Evolutionary conservation across 2,329 filamentous ascomycete species (phyloP), one percentile per base, ranked within the genome.

Genomic region (Fusarium begoniae): DNA sequence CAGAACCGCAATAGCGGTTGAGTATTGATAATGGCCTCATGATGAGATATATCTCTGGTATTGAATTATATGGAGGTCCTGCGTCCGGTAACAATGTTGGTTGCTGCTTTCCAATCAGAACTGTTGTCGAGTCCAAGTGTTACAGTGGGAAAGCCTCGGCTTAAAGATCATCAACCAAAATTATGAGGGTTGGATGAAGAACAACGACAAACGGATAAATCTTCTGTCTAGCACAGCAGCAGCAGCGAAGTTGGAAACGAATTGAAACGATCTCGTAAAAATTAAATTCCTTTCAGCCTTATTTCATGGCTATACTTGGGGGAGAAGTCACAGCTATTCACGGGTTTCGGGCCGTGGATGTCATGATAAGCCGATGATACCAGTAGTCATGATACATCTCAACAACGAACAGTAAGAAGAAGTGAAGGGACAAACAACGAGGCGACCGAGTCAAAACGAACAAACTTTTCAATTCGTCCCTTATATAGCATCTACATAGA

Each of bases 401-500:
- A n/a, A 24, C 44, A 30, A 38, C 26, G 18, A 30, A 38, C 26
- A 15, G 35, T 32, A 35, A 11, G 4, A 26, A n/a, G 5, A 9
- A 26, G 13, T 18, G 24, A 13, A n/a, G 17, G 32, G 32, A 17
- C 32, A 35, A 54, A 12, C 28, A 17, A 43, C 15, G n/a, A 22
- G 20, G 24, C 22, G 35, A 47, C 15, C 15, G 5, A 48, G 45
- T n/a, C 24, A 55, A 28, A 7, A 30, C 26, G 26, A 62, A 43
- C 57, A 67, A 47, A 56, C 65, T 73, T 77, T 76, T 75, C 45
- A 67, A 75, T 77, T 75, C 54, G 59, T 74, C 63, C 69, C 63
- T 76, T 68, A 43, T 38, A 58, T 44, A 30, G 60, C 43, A 66
- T 53, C 50, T 63, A 45, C 41, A 24, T 51, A 63, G 32, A 24